A percentile compares a stretch with the other conserved stretches of the same genome.
Evolutionary conservation across 306 rosid species (phyloP).

Genomic region (Prunus dulcis): DNA sequence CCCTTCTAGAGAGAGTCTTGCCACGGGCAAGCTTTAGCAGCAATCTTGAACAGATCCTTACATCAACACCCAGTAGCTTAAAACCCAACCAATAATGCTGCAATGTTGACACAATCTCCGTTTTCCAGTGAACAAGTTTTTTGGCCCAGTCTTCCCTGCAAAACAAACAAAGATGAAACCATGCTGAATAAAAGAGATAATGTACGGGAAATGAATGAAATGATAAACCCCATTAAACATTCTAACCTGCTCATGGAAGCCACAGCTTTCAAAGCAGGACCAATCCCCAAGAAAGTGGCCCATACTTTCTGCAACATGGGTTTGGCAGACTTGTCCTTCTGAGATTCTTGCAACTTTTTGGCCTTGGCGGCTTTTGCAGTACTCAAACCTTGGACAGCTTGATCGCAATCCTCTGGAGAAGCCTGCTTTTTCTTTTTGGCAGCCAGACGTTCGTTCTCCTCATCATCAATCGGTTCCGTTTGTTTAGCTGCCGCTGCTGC

Average conservation of each 20-base stretch:
- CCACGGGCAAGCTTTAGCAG: slow-evolving; percentile 87
- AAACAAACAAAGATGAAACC: slow-evolving; percentile 4
- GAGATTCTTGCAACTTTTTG: slow-evolving; percentile 59
- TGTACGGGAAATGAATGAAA: background rate
- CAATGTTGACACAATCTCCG: slow-evolving; percentile 61
- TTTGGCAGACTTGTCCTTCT: slow-evolving; percentile 35
- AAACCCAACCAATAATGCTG: slow-evolving; percentile 94
- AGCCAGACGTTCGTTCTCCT: slow-evolving; percentile 31
- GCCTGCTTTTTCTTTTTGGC: slow-evolving; percentile 68
- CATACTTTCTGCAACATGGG: slow-evolving; percentile 42
- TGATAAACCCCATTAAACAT: background rate
- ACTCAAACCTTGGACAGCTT: slow-evolving; percentile 83
- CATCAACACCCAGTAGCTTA: slow-evolving; percentile 79
- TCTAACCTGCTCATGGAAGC: slow-evolving; percentile 87
- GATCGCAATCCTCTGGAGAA: slow-evolving; percentile 93
- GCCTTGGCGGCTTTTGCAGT: slow-evolving; percentile 89
- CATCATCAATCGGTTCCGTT: slow-evolving; percentile 31
- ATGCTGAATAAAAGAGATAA: background rate
- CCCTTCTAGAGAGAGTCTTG: slow-evolving; percentile 90
- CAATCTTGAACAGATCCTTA: slow-evolving; percentile 79
- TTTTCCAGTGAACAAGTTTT: slow-evolving; percentile 78
- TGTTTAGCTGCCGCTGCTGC: slow-evolving; percentile 39
- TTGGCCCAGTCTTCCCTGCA: slow-evolving; percentile 93
- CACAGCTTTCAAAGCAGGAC: slow-evolving; percentile 74
- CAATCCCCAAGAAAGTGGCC: slow-evolving; percentile 67